phyloP scores from a whole-genome alignment of 2,329 filamentous ascomycete genomes.

The Penicillium sp. region DNA sequence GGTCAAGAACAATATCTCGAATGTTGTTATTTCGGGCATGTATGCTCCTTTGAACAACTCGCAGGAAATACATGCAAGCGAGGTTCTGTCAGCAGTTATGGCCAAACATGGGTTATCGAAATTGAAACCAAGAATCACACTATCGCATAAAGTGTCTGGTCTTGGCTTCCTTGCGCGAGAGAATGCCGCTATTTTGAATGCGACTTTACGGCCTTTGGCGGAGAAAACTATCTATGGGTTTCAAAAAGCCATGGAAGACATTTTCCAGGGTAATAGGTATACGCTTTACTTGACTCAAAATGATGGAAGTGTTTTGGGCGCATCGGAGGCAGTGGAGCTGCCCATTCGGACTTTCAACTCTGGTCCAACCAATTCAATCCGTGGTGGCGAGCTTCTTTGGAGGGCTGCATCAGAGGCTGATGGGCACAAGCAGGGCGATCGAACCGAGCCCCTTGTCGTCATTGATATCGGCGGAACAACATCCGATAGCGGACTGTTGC shows the following conservation, averaged over 20 bases:
- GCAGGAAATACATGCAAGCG: not conserved
- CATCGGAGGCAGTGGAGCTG: slow-evolving; percentile 46
- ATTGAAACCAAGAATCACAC: slow-evolving; percentile 38
- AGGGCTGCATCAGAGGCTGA: slow-evolving; percentile 37
- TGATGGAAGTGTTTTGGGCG: slow-evolving; percentile 52
- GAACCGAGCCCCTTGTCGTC: slow-evolving; percentile 45
- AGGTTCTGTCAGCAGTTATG: not conserved
- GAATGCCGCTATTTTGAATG: slow-evolving; percentile 54
- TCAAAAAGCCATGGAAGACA: slow-evolving; percentile 45
- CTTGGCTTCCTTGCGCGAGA: slow-evolving; percentile 51
- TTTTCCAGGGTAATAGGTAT: slow-evolving; percentile 41
- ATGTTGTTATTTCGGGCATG: slow-evolving; percentile 9
- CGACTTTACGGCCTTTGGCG: slow-evolving; percentile 49
- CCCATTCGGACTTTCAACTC: slow-evolving; percentile 56
- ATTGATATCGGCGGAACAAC: slow-evolving; percentile 69
- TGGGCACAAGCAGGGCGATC: slow-evolving; percentile 19
- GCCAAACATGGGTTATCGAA: not conserved
- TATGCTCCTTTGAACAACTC: slow-evolving; percentile 4
- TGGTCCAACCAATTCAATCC: slow-evolving; percentile 57
- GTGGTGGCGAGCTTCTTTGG: slow-evolving; percentile 34
- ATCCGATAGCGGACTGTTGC: slow-evolving; percentile 62
- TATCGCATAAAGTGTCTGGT: slow-evolving; percentile 53
- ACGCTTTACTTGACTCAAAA: slow-evolving; percentile 54
- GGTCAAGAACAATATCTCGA: not conserved
- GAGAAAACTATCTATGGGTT: slow-evolving; percentile 49